Conservation (phyloP, 352 stramenopile species). For the Phytophthora sojae region DNA sequence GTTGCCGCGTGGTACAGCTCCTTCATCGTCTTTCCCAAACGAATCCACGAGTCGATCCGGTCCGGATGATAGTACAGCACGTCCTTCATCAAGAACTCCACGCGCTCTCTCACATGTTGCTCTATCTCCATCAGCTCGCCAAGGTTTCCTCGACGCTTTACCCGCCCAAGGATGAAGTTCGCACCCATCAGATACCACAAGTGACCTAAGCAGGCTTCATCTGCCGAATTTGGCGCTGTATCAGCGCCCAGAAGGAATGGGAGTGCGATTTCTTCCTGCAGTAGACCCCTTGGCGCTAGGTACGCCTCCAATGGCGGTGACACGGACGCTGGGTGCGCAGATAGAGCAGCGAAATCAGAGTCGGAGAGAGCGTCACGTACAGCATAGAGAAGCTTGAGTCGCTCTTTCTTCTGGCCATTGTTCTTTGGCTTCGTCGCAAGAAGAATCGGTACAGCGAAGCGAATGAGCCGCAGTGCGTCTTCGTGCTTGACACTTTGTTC, state of each 20-base stretch:
- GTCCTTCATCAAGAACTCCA: slow-evolving; percentile 68
- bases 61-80: slow-evolving; percentile 67
- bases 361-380: slow-evolving; percentile 55
- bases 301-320: slow-evolving; percentile 39
- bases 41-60: slow-evolving; percentile 72
- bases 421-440: slow-evolving; percentile 62
- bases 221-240: slow-evolving; percentile 2
- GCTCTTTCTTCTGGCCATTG: slow-evolving; percentile 81
- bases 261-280: slow-evolving; percentile 34
- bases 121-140: slow-evolving; percentile 71
- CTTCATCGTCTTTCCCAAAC: slow-evolving; percentile 72
- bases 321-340: slow-evolving; percentile 12
- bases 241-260: slow-evolving; percentile 23
- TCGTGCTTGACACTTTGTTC: slow-evolving; percentile 29
- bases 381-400: slow-evolving; percentile 67
- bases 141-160: slow-evolving; percentile 66
- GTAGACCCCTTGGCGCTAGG: slow-evolving; percentile 44
- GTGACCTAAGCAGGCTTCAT: slow-evolving; percentile 55
- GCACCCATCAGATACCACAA: slow-evolving; percentile 80
- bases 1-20: slow-evolving; percentile 72
- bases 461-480: slow-evolving; percentile 45
- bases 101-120: slow-evolving; percentile 56
- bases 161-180: slow-evolving; percentile 73
- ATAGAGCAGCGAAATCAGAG: slow-evolving; percentile 31
- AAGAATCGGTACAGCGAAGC: slow-evolving; percentile 70